Base-by-base conservation (phyloP, 1,284 basidiomycete genomes). In the Pterulicium gracile region DNA sequence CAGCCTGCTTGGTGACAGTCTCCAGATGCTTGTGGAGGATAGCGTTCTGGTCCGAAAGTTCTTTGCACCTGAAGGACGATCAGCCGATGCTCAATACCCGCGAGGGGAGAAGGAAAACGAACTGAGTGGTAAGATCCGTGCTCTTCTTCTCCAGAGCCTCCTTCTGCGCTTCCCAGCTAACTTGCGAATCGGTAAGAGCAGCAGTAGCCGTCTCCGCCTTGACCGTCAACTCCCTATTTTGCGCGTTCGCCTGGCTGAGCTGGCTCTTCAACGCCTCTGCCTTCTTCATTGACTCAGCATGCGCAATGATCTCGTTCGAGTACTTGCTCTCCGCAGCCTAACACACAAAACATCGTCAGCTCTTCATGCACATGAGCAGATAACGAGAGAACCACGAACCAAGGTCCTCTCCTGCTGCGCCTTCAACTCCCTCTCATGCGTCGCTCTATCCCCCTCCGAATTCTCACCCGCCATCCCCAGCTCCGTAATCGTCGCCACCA, bases 1-100 rank as follows among this genome's bases (percentile, higher is more conserved):
- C 72, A 1, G 88, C 88, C 57, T 92, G 88, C 0, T 78, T 75
- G 54, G 77, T 90, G 51, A 92, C 81, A n/a, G 78, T 79, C 55
- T 94, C 90, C 14, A 95, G 76, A 56, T 93, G 89, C 49, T 84
- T 74, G 57, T 92, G 89, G 7, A 95, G 73, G 14, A 87, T 69
- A 4, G 71, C 62, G 58, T 94, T 95, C 59, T 94, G 91, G 20
- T 79, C 69, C 1, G 72, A 69, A 15, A 95, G 69, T 55, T 90
- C 89, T 55, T 83, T 79, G 58, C 72, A 80, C 20, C 88, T 89
- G 51, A 20, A 45, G 27, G 13, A 42, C 20, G 4, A 21, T 43
- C 19, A 49, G 1, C 42, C 21, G 19, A 39, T 21, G 34, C 17
- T 36, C 42, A n/a, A 46, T 20, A 32, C 32, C 1, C 42, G 36